These are phyloP conservation scores for Termitomyces sp. DNA, from an alignment of 768 basidiomycete genomes.

Conservation along the genomic window DNA sequence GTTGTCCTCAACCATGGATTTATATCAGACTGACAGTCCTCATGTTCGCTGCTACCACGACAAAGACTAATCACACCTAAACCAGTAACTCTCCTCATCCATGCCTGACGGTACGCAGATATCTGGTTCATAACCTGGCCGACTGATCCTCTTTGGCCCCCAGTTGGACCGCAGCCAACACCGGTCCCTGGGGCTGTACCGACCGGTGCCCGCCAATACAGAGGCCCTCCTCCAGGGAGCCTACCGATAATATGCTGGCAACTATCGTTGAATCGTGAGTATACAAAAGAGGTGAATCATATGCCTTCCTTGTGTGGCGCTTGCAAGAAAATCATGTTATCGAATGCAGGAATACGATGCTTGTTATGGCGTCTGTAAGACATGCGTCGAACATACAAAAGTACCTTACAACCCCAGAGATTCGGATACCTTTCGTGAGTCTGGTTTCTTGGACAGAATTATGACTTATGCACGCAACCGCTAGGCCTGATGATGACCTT, in stretches of 20 bases:
- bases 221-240: constrained; percentile 7
- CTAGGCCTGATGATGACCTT: constrained; percentile 66
- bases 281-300: constrained; percentile 52
- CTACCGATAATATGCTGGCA: constrained; percentile 72
- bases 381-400: constrained; percentile 54
- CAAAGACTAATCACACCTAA: not conserved
- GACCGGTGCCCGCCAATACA: constrained; percentile 2
- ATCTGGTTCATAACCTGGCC: not conserved
- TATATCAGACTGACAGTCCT: not conserved
- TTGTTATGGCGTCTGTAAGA: constrained; percentile 52
- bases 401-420: constrained; percentile 50
- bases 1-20: not conserved
- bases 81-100: not conserved
- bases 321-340: constrained; percentile 5
- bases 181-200: not conserved
- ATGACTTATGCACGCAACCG: not conserved
- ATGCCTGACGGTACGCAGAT: constrained; percentile 7
- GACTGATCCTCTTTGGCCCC: not conserved
- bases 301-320: constrained; percentile 4
- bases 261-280: constrained; percentile 71
- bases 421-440: constrained; percentile 65
- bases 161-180: constrained; percentile 6
- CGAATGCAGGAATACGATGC: constrained; percentile 63
- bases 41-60: not conserved
- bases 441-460: not conserved